Base-by-base conservation (phyloP, 306 rosid species). In the Crataegus laevigata region DNA sequence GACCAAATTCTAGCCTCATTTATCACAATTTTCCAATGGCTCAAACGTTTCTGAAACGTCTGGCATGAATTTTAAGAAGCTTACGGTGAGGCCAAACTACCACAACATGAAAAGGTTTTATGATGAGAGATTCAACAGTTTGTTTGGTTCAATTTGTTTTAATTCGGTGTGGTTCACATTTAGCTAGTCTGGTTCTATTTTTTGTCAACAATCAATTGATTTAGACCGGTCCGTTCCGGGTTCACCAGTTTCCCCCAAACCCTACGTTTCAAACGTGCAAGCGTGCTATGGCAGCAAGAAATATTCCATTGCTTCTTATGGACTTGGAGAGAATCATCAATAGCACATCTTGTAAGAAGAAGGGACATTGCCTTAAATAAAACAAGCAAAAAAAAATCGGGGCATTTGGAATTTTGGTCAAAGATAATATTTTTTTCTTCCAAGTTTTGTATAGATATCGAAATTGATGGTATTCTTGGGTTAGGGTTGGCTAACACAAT, bases 371-470 rank as follows among this genome's bases (percentile, higher is more conserved):
- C 72, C 60, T 66, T 81, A 38, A 68, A 75, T 72, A 86, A 74
- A 77, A 54, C 26, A 9, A 55, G 28, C 11, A 88, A 36, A 89
- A 34, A 34, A 89, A 89, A 73, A 80, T 84, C 80, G 62, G 65
- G 60, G 54, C 22, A 26, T 73, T 88, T 86, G 88, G 82, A 85
- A 68, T 69, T 82, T 86, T 87, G 72, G 40, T 72, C 47, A 34
- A 43, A 77, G 86, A 87, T 84, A 80, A 77, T 7, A 36, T 77
- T 79, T n/a, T 52, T n/a, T 57, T 50, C 73, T 10, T 32, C 14
- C 38, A 32, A 59, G 71, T 59, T 79, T 67, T 45, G n/a, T 21
- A 47, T 67, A 14, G 51, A 84, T 82, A 81, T 80, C 24, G 57
- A 36, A 81, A n/a, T n/a, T n/a, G n/a, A n/a, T n/a, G n/a, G n/a